Base-by-base conservation (phyloP, 805 yeast genomes). In the Monosporozyma aquatica region DNA sequence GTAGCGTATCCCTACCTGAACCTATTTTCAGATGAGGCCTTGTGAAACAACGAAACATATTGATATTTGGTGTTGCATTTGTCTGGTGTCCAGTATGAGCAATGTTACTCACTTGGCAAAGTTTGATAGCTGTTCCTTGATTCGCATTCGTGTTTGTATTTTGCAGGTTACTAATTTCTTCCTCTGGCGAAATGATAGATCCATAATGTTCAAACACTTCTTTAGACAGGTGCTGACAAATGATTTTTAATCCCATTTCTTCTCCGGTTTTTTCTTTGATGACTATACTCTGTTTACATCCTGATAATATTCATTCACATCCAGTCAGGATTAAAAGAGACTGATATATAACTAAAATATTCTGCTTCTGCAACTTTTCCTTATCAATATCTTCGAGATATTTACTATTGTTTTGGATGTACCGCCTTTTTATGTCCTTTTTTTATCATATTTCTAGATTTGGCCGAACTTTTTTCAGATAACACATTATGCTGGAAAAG, bases 51-150 rank as follows among this genome's bases (percentile, higher is more conserved):
- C 95, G 67, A 62, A 87, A 90, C 25, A 87, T 70, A 60, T 89
- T 87, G 82, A 86, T 80, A 51, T 83, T 80, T 2, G 94, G 84
- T 52, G 21, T 47, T 2, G 21, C 23, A 53, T 5, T 71, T n/a
- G 9, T 18, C 5, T 28, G 15, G 9, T 6, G 3, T 3, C n/a
- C 26, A 67, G 47, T 79, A 70, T 68, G 63, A 4, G 62, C 63
- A 3, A 83, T 68, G 2, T 86, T 81, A 1, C 92, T 78, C 4
- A 87, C 92, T 47, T 80, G 71, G 47, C 75, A 76, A 37, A 86
- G 60, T 54, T 89, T 89, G 5, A 74, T 68, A 1, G 97, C 97
- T 2, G 97, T 89, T n/a, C 97, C 97, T 56, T 89, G 87, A 63
- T 89, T 89, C 4, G 96, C 97, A 25, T 70, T 59, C 29, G 61